phyloP scores from a whole-genome alignment of 139 green algal genomes.

The Asterochloris erici region DNA sequence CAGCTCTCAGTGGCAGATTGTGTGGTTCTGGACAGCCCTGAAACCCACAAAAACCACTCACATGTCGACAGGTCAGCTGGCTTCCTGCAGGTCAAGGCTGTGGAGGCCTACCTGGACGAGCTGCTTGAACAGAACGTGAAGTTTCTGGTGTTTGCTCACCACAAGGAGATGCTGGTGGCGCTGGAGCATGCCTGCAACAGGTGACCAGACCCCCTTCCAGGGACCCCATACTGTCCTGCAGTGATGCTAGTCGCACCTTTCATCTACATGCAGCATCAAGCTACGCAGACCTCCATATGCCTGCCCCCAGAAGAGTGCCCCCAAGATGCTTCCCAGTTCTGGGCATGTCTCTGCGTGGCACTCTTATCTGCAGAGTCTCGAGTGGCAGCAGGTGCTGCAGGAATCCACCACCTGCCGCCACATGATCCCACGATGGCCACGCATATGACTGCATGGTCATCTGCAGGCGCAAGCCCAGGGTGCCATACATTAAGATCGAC shows the following conservation, averaged over 20 bases:
- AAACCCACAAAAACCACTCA: background rate
- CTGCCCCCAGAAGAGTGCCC: too few relatives aligned
- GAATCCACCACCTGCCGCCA: too few relatives aligned
- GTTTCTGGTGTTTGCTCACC: constrained; percentile 94
- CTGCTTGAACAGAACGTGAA: constrained; percentile 73
- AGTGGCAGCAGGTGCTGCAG: too few relatives aligned
- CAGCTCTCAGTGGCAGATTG: background rate
- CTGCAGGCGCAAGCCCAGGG: constrained; percentile 11
- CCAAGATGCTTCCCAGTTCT: too few relatives aligned
- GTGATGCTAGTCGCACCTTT: too few relatives aligned
- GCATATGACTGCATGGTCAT: too few relatives aligned
- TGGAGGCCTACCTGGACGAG: constrained; percentile 59
- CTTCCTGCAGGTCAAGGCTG: constrained; percentile 29
- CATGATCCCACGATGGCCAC: too few relatives aligned
- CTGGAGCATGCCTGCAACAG: constrained; percentile 56
- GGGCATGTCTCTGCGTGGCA: too few relatives aligned
- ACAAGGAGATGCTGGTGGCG: constrained; percentile 73
- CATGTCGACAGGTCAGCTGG: background rate
- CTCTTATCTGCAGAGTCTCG: too few relatives aligned
- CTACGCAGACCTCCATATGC: too few relatives aligned
- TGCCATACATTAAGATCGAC: constrained; percentile 84
- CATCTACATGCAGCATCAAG: too few relatives aligned
- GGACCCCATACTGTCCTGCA: too few relatives aligned
- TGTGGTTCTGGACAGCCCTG: background rate
- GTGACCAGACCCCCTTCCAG: background rate